phyloP scores from a whole-genome alignment of 768 basidiomycete species.

The Neoboletus brunneissimus region DNA sequence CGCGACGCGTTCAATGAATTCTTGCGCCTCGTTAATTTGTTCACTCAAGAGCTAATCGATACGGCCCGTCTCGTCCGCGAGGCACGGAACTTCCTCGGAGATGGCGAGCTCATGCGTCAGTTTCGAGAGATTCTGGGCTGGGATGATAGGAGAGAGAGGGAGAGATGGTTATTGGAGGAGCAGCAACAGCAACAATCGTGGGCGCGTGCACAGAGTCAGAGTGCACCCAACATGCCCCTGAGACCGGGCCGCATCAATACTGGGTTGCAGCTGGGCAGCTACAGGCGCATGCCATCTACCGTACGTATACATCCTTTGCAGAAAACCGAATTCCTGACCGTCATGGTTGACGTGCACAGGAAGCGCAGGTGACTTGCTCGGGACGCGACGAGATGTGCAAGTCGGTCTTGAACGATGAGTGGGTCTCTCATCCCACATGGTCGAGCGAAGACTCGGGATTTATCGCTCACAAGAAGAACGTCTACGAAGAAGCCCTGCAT shows the following conservation, averaged over 20 bases:
- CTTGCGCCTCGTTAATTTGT: conserved; percentile 90
- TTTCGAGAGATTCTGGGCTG: conserved; percentile 87
- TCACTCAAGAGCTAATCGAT: conserved; percentile 92
- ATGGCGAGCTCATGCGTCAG: conserved; percentile 74
- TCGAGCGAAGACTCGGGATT: conserved; percentile 93
- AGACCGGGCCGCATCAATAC: conserved; percentile 63
- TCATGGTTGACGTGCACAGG: conserved; percentile 43
- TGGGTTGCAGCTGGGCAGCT: conserved; percentile 81
- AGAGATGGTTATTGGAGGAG: conserved; percentile 48
- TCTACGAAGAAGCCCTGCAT: conserved; percentile 94
- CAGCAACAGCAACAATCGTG: conserved; percentile 45
- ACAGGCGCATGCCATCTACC: conserved; percentile 74
- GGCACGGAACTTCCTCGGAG: conserved; percentile 69
- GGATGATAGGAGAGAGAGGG: conserved; percentile 70
- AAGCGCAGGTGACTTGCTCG: conserved; percentile 83
- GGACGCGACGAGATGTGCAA: conserved; percentile 97
- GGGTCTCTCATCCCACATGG: conserved; percentile 97
- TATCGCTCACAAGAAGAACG: conserved; percentile 87
- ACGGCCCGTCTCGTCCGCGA: conserved; percentile 79
- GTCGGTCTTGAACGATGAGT: conserved; percentile 95
- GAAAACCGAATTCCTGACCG: background rate
- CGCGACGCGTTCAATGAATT: conserved; percentile 90
- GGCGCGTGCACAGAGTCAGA: conserved; percentile 48
- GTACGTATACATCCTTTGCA: conserved; percentile 47
- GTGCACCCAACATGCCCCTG: conserved; percentile 32